These are phyloP conservation scores for Plicaturopsis crispa DNA, from an alignment of 768 basidiomycete species.

Conservation along the genomic window DNA sequence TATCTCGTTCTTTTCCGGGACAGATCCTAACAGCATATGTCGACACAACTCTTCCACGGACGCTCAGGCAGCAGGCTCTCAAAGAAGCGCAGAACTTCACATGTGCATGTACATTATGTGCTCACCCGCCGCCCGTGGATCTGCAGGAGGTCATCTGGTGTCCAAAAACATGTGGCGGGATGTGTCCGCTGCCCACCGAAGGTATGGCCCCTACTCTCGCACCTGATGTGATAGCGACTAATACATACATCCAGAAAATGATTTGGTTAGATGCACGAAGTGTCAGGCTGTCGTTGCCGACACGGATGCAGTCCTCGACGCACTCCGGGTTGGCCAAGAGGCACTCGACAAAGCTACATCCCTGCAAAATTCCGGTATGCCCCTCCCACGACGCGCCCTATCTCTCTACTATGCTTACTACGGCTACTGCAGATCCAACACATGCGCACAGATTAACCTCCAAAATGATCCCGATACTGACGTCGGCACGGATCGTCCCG, in stretches of 20 bases:
- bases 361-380: too few species aligned
- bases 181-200: constrained; percentile 52
- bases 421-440: constrained; percentile 48
- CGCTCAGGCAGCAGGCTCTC: constrained; percentile 47
- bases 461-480: constrained; percentile 59
- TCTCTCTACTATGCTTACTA: too few species aligned
- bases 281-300: constrained; percentile 44
- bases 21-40: constrained; percentile 82
- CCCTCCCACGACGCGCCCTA: too few species aligned
- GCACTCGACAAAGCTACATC: constrained; percentile 64
- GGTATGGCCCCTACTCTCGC: constrained; percentile 27
- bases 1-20: neutral
- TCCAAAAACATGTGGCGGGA: constrained; percentile 59
- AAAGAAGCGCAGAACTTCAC: constrained; percentile 71
- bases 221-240: neutral
- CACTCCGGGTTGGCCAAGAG: constrained; percentile 62
- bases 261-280: constrained; percentile 39
- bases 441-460: constrained; percentile 54
- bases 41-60: constrained; percentile 68
- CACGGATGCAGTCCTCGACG: constrained; percentile 52
- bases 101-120: constrained; percentile 64
- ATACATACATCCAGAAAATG: constrained; percentile 30
- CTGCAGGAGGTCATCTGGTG: constrained; percentile 65
- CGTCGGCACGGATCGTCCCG: constrained; percentile 49
- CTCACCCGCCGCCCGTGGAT: constrained; percentile 31